These are phyloP conservation scores for Carpinus viminea DNA, from an alignment of 306 rosid species.

Conservation along the genomic window DNA sequence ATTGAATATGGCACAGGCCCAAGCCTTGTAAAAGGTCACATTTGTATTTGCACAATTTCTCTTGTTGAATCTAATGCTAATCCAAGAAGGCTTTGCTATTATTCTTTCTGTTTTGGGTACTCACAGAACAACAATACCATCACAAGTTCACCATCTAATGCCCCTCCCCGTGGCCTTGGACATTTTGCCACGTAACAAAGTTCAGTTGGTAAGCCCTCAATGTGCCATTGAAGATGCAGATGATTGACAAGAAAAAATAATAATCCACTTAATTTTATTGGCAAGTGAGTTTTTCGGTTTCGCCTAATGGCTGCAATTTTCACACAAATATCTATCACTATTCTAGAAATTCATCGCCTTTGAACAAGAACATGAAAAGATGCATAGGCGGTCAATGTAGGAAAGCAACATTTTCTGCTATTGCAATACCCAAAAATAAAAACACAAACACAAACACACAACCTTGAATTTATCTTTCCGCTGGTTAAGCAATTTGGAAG, in stretches of 20 bases:
- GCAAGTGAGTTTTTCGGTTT: too few species aligned
- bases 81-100: neutral
- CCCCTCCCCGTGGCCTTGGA: neutral
- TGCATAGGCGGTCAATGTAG: neutral
- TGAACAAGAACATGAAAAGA: neutral
- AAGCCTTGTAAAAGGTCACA: too few species aligned
- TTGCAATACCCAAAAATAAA: neutral
- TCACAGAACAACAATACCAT: too few species aligned
- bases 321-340: neutral
- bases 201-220: neutral
- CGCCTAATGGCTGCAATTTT: neutral
- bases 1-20: neutral
- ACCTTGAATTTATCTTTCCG: slow-evolving; percentile 59
- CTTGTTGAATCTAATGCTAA: neutral
- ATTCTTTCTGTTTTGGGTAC: too few species aligned
- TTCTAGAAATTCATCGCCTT: neutral
- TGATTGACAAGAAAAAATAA: neutral
- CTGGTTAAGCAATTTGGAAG: slow-evolving; percentile 65
- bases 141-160: neutral
- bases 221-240: neutral
- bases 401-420: neutral
- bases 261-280: neutral
- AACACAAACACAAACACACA: neutral
- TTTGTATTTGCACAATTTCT: neutral
- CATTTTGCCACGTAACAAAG: neutral